Evolutionary conservation across 345 rosid species (phyloP).

Genomic region (Melaleuca quinquenervia): DNA sequence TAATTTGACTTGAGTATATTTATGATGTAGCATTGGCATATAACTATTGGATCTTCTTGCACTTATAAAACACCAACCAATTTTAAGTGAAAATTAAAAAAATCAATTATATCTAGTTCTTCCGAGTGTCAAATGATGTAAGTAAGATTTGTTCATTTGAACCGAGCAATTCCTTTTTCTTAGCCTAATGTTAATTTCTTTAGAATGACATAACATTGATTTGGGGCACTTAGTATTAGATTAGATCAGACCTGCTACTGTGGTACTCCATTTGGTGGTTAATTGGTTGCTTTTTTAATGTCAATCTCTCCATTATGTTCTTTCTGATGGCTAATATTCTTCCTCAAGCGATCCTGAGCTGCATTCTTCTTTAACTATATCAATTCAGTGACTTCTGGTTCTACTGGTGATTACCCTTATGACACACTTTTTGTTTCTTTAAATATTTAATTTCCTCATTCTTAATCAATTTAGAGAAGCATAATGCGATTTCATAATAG

Average conservation of each 20-base stretch:
- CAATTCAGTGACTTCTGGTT: neutral
- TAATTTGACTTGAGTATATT: neutral
- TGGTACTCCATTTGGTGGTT: accelerated
- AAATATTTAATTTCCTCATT: accelerated
- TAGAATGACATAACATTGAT: neutral
- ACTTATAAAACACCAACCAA: accelerated
- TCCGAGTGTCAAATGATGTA: neutral
- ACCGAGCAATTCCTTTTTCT: neutral
- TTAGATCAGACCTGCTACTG: neutral
- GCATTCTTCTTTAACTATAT: neutral
- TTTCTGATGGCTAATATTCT: neutral
- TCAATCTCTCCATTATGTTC: neutral
- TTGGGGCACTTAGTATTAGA: accelerated
- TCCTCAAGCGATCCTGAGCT: no score
- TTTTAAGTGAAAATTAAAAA: neutral
- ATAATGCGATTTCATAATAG: no score
- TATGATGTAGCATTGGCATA: accelerated
- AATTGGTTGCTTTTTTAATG: neutral
- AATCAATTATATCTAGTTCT: no score
- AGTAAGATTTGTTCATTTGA: neutral
- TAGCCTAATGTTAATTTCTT: neutral
- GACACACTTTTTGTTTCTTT: no score
- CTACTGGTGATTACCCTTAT: no score
- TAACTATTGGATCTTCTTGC: neutral
- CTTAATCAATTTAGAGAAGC: no score